Evolutionary conservation across 106 monocot species (phyloP), one percentile per base, ranked within the genome.

Genomic region (Allium fistulosum): DNA sequence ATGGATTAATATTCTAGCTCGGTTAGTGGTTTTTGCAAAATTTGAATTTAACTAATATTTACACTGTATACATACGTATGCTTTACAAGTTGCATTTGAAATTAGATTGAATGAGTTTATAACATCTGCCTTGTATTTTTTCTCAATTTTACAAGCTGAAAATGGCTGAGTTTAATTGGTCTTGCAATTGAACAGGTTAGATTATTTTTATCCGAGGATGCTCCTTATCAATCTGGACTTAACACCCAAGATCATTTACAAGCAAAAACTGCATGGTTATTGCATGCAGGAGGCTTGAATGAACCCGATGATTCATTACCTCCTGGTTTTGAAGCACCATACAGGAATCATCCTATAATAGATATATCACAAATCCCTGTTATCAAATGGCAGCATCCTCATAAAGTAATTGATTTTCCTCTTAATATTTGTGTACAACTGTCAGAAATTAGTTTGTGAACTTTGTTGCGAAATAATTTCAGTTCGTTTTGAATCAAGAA

Each of bases 141-240:
- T 37, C 37, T 37, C 37, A 37, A 37, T 4, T 37, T 37, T 5
- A 37, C 37, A 37, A 37, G 4, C 37, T 37, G 1, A 37, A 37
- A 37, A 37, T 37, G 37, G 37, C 37, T 37, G 22, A 22, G 22
- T 22, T 22, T 22, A 37, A 0, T 37, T 37, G 37, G 37, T 37
- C 37, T 37, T 37, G 37, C 37, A 37, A 7, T 68, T 63, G 49
- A 75, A 69, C 83, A 99, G 99, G 90, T 87, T 16, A 78, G 90
- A 46, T 63, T 99, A 45, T 99, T 99, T 66, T 59, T 90, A 50
- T 85, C 90, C 58, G 99, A 99, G 52, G 92, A 99, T 80, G 82
- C 99, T 28, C 99, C 99, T 51, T 78, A 64, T 48, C 70, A 81
- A 14, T 92, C 81, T 63, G 83, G 83, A 67, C 57, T 78, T 16